Evolutionary conservation across 495 filamentous ascomycete species (phyloP), one percentile per base, ranked within the genome.

Genomic region (Lichenothelia convexa): DNA sequence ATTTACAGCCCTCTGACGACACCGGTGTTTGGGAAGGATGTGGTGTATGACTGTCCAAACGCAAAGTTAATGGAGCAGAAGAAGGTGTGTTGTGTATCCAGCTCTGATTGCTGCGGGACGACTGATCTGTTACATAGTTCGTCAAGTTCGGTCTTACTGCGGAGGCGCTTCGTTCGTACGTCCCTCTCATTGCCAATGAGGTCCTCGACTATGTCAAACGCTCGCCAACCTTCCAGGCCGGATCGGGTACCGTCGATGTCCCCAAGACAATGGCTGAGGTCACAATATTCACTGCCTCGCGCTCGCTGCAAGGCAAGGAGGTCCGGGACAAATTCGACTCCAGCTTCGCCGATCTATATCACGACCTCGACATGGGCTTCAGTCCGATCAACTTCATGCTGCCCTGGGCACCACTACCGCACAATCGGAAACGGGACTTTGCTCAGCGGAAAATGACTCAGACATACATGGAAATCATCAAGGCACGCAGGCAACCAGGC

Each of bases 61-160:
- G 54, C 70, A 9, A 74, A 74, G 49, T 57, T 77, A 32, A 74
- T 77, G 71, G 71, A 77, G 49, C 72, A 77, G 55, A 77, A 77
- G 54, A 75, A 73, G 60, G 70, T 69, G 44, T 38, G 43, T 15
- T 23, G 29, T 11, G 2, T 11, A 5, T 0, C 13, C 3, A 1
- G 20, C 13, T 19, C 18, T 18, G 20, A 13, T 12, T 11, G 6
- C 15, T 34, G 47, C 51, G 17, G 49, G 32, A 12, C 13, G 11
- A 17, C n/a, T 48, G n/a, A n/a, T n/a, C n/a, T n/a, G n/a, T n/a
- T n/a, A n/a, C n/a, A n/a, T n/a, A 73, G 69, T 75, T 75, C 42
- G 65, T 77, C 44, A 77, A 75, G 52, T 75, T 67, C 35, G 70
- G 72, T 24, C 64, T 77, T 26, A 74, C 71, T 3, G 59, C 65